Evolutionary conservation across 257 asterid species (phyloP), one percentile per base, ranked within the genome.

Genomic region (Solanum chilense): DNA sequence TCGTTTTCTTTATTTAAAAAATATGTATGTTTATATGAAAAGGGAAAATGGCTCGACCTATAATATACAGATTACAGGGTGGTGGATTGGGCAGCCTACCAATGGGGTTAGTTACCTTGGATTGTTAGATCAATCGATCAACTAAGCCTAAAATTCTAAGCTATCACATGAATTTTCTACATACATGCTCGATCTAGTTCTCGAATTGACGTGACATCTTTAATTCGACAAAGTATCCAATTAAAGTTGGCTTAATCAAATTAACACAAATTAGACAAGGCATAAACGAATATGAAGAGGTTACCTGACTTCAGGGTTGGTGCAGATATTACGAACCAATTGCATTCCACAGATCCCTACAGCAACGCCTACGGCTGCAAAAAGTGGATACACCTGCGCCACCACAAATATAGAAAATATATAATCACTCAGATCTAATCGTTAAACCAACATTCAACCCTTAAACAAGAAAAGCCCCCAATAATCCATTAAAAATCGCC

Each of bases 231-330:
- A 45, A 14, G 41, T 9, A 78, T 77, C 9, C 84, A 44, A 77
- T 8, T 44, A 35, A 77, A 35, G 25, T 3, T 44, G 25, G n/a
- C 9, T 25, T 3, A 27, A 78, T 44, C 64, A 76, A 11, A 78
- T 15, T 9, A 44, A 27, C 39, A 44, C 25, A 25, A 42, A 77
- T 45, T 27, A 77, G 13, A 25, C 84, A 27, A 78, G 16, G n/a
- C 62, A 44, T 41, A 42, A 41, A 14, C n/a, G 20, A 6, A 14
- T 3, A 16, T 2, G 60, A 41, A 76, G 3, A 5, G n/a, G 4
- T 58, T 58, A 96, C 99, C 99, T 93, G 94, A 96, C 99, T 95
- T 96, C 98, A 70, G 99, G 98, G 56, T 96, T 96, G 58, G 77
- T 87, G 64, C 89, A 68, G 44, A 96, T 95, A 90, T 95, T 96